phyloP scores from a whole-genome alignment of 225 moss, liverwort and hornwort species.

The Pseudoscleropodium purum region DNA sequence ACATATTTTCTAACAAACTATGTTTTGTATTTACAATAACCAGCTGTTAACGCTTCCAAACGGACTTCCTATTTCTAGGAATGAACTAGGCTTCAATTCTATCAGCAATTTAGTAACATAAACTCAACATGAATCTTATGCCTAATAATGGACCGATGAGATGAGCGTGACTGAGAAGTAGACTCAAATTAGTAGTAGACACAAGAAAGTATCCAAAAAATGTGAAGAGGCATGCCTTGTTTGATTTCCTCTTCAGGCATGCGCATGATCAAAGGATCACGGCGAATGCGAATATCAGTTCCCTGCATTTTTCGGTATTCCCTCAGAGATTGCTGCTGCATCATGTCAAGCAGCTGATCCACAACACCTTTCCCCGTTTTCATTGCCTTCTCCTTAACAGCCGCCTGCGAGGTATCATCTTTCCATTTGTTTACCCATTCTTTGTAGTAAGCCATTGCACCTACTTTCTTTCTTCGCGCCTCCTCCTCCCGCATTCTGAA shows the following conservation, averaged over 20 bases:
- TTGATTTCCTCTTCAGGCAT: conserved; percentile 82
- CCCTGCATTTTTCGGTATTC: conserved; percentile 86
- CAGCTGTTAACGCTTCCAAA: too few relatives aligned
- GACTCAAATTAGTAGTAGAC: not conserved
- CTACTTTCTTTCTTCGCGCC: conserved; percentile 51
- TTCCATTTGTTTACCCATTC: conserved; percentile 85
- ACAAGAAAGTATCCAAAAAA: not conserved
- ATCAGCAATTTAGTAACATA: not conserved
- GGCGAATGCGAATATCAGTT: conserved; percentile 75
- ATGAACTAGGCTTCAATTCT: not conserved
- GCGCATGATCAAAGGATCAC: conserved; percentile 88
- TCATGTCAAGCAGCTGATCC: conserved; percentile 84
- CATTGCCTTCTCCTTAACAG: conserved; percentile 37
- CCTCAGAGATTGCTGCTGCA: conserved; percentile 50
- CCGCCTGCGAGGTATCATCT: conserved; percentile 58
- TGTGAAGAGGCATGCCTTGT: conserved; percentile 37
- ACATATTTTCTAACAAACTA: not conserved
- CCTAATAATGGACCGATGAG: not conserved
- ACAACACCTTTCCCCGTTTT: conserved; percentile 63
- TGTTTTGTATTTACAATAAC: not conserved
- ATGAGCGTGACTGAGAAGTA: not conserved
- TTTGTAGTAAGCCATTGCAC: conserved; percentile 71
- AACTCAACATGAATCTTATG: not conserved
- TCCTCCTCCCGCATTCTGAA: conserved; percentile 77
- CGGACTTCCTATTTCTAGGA: not conserved